Conservation (phyloP, 768 basidiomycete genomes). For the Rhodotorula diobovata region DNA sequence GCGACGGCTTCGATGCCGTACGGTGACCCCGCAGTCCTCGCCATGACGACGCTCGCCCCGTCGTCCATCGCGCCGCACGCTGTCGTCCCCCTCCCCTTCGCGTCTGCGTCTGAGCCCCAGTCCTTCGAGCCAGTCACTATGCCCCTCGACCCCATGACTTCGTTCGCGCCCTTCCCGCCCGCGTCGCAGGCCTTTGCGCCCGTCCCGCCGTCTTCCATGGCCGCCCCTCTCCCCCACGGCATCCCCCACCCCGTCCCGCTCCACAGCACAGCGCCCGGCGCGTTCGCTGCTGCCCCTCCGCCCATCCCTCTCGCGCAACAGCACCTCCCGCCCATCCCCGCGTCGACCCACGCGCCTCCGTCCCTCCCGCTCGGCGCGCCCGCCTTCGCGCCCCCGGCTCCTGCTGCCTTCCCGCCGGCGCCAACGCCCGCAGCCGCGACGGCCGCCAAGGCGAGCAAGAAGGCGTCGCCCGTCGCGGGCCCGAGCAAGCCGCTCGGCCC, state of each 20-base stretch:
- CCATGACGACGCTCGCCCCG: constrained; percentile 6
- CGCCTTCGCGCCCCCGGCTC: neutral
- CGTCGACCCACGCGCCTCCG: neutral
- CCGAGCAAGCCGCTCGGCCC: neutral
- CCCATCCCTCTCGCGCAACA: neutral
- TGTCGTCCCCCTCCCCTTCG: neutral
- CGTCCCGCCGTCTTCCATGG: neutral
- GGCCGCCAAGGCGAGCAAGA: neutral
- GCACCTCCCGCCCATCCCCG: neutral
- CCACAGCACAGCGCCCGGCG: neutral
- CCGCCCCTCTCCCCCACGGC: neutral
- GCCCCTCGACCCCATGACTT: neutral
- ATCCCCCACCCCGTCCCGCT: neutral
- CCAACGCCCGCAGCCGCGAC: neutral
- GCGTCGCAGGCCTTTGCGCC: neutral
- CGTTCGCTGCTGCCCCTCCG: neutral
- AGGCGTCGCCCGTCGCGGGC: no score
- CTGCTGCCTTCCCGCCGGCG: neutral
- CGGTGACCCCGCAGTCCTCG: constrained; percentile 6
- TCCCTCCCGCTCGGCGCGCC: neutral
- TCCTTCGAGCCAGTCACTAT: neutral
- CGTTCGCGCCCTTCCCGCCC: neutral
- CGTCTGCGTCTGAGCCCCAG: neutral
- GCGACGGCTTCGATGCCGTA: neutral
- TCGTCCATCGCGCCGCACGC: neutral